Conservation (phyloP, 768 basidiomycete species). For the Boletellus ananiceps region DNA sequence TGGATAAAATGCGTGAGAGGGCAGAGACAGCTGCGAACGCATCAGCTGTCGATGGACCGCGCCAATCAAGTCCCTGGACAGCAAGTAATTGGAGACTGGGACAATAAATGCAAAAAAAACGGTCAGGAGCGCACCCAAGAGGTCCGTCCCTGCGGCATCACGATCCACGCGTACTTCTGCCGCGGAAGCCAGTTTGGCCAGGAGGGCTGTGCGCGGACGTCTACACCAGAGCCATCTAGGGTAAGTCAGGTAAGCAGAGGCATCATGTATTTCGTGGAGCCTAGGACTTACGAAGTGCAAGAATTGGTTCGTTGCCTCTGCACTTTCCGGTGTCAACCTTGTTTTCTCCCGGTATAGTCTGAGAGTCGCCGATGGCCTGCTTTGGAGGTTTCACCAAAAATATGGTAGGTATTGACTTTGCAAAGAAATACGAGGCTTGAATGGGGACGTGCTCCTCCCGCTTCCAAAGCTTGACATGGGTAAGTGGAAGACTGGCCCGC, state of each 20-base stretch:
- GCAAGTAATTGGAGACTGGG: background rate
- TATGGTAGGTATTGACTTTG: conserved; percentile 47
- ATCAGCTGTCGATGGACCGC: conserved; percentile 73
- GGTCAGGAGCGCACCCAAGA: conserved; percentile 56
- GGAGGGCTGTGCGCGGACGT: conserved; percentile 49
- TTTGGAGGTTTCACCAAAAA: conserved; percentile 59
- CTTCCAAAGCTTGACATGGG: conserved; percentile 43
- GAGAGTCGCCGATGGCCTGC: conserved; percentile 21
- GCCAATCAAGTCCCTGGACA: conserved; percentile 87
- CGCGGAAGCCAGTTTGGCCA: conserved; percentile 63
- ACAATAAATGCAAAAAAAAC: background rate
- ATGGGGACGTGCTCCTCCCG: conserved; percentile 35
- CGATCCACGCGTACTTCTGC: conserved; percentile 63
- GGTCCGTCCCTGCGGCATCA: conserved; percentile 77
- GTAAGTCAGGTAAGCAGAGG: conserved; percentile 1
- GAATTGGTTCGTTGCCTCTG: conserved; percentile 42
- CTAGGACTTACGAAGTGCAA: conserved; percentile 56
- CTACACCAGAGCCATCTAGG: conserved; percentile 84
- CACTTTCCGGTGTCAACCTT: background rate
- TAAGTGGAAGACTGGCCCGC: conserved; percentile 39
- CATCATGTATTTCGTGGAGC: background rate
- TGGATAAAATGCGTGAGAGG: conserved; percentile 43
- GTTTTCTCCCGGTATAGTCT: background rate
- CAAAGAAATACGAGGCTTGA: conserved; percentile 56
- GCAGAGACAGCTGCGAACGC: conserved; percentile 61